These are phyloP conservation scores for Capronia epimyces DNA, from an alignment of 2,329 filamentous ascomycete species.

Conservation along the genomic window DNA sequence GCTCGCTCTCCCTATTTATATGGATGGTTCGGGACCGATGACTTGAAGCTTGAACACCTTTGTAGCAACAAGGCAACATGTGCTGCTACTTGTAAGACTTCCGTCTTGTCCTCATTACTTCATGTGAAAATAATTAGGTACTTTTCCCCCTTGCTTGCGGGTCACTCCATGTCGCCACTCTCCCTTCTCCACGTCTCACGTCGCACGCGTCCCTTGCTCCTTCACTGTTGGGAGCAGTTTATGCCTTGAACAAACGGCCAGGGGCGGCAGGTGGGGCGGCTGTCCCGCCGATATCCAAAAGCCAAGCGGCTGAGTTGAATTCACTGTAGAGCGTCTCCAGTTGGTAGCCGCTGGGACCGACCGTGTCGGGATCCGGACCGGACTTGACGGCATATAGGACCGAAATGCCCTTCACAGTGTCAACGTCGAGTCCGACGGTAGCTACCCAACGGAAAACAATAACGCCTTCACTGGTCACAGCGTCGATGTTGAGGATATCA, in stretches of 20 bases:
- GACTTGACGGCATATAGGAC: conserved; percentile 28
- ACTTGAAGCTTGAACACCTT: no score
- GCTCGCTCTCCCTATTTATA: no score
- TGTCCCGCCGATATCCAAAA: conserved; percentile 22
- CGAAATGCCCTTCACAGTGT: conserved; percentile 33
- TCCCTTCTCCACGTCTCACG: not conserved
- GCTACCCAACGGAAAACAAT: conserved; percentile 35
- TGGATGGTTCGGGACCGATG: no score
- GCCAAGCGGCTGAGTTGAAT: conserved; percentile 33
- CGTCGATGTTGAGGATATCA: conserved; percentile 28
- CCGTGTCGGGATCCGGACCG: conserved; percentile 6
- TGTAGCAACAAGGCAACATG: no score
- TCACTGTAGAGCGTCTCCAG: conserved; percentile 33
- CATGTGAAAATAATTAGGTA: no score
- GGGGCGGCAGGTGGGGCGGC: conserved; percentile 14
- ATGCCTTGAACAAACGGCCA: conserved; percentile 1
- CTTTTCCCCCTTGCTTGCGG: no score
- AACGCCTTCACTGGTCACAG: conserved; percentile 31
- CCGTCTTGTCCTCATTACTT: no score
- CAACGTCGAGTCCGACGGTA: conserved; percentile 17
- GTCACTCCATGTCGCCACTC: not conserved
- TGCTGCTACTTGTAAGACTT: no score
- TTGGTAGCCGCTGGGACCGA: conserved; percentile 30
- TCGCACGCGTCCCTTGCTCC: not conserved
- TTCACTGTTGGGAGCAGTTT: no score